Conservation (phyloP, 768 basidiomycete species). For the Lentinula guzmanii region DNA sequence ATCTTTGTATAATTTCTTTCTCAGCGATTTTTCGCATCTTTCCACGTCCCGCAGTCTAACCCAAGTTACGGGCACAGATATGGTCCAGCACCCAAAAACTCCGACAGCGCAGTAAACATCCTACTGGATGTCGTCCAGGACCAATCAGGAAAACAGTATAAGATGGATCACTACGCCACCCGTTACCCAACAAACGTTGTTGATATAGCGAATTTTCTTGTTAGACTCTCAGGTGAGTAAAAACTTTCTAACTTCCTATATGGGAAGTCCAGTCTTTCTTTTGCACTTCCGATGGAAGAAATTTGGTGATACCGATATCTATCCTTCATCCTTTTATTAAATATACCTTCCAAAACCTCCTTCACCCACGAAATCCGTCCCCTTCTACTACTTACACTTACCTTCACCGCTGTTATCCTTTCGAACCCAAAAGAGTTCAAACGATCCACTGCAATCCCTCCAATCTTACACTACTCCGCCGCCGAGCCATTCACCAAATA, state of each 20-base stretch:
- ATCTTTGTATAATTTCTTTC: too few species aligned
- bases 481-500: constrained; percentile 88
- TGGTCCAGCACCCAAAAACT: constrained; percentile 77
- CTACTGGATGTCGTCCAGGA: constrained; percentile 83
- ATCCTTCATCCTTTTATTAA: too few species aligned
- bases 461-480: constrained; percentile 82
- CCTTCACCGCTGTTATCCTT: too few species aligned
- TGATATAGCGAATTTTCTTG: constrained; percentile 83
- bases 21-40: background rate
- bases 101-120: constrained; percentile 86
- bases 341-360: too few species aligned
- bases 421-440: constrained; percentile 18
- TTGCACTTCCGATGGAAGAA: too few species aligned
- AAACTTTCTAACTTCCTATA: too few species aligned
- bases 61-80: constrained; percentile 45
- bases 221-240: constrained; percentile 61
- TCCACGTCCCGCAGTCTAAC: background rate
- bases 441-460: constrained; percentile 38
- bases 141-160: constrained; percentile 82
- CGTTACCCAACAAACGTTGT: constrained; percentile 88
- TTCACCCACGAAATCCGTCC: too few species aligned
- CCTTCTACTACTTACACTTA: too few species aligned
- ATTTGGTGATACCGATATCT: too few species aligned
- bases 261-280: too few species aligned
- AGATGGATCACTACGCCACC: constrained; percentile 94